phyloP scores from a whole-genome alignment of 1,139 yeast genomes.

The Diutina siamensis region DNA sequence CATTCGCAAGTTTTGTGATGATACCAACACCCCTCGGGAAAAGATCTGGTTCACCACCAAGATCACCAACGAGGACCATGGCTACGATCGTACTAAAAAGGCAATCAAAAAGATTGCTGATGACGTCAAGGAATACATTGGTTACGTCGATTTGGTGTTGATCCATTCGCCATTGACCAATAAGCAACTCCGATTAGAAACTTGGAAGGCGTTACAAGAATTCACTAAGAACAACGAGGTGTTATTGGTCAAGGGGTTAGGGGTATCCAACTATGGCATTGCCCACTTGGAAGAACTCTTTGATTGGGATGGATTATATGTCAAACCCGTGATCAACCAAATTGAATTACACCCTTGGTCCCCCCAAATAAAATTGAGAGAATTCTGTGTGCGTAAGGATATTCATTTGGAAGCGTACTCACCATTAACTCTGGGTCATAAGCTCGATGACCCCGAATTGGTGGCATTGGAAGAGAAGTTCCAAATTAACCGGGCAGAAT shows the following conservation, averaged over 20 bases:
- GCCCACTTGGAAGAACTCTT: conserved; percentile 3
- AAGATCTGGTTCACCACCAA: conserved; percentile 35
- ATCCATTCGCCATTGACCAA: conserved; percentile 57
- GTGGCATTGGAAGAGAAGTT: conserved; percentile 17
- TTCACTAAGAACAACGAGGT: conserved; percentile 30
- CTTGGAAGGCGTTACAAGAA: conserved; percentile 54
- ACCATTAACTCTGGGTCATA: conserved; percentile 53
- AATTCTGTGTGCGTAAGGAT: conserved; percentile 29
- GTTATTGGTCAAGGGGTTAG: conserved; percentile 12
- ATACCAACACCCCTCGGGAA: conserved; percentile 10
- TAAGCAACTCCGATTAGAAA: conserved; percentile 34
- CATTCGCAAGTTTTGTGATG: conserved; percentile 35
- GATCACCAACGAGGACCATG: conserved; percentile 47
- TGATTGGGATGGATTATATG: conserved; percentile 25
- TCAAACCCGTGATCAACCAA: conserved; percentile 52
- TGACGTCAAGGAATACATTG: conserved; percentile 24
- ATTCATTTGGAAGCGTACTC: conserved; percentile 48
- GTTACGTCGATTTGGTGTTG: conserved; percentile 40
- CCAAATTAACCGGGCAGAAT: conserved; percentile 16
- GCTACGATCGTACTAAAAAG: conserved; percentile 43
- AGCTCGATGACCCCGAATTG: conserved; percentile 40
- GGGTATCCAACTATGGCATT: conserved; percentile 4
- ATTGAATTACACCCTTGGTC: conserved; percentile 72
- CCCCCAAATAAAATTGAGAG: conserved; percentile 52
- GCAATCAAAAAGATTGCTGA: conserved; percentile 33